A percentile compares a stretch with the other conserved stretches of the same genome.
These are phyloP conservation scores for Citrus unshiu DNA, from an alignment of 345 rosid species.

Conservation along the genomic window DNA sequence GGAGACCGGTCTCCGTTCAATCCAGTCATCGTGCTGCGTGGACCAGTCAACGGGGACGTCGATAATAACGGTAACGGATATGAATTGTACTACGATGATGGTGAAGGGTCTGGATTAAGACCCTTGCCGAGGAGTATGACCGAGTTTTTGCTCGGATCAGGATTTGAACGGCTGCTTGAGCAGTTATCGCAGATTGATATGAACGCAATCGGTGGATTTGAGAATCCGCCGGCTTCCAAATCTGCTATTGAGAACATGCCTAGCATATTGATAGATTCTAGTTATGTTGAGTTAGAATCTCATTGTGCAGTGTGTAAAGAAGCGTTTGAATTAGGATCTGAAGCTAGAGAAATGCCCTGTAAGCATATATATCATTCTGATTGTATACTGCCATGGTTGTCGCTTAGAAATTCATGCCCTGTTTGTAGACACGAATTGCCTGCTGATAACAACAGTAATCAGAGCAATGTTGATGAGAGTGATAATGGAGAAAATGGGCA, in stretches of 20 bases:
- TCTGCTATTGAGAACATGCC: slow-evolving; percentile 88
- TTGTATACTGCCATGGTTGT: slow-evolving; percentile 93
- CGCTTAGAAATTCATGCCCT: slow-evolving; percentile 80
- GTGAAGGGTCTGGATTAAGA: slow-evolving; percentile 70
- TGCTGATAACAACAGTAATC: background rate
- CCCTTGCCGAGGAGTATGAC: slow-evolving; percentile 80
- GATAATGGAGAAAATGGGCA: slow-evolving; percentile 1
- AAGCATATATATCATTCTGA: slow-evolving; percentile 86
- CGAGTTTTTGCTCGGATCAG: slow-evolving; percentile 84
- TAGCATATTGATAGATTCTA: slow-evolving; percentile 37
- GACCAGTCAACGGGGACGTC: slow-evolving; percentile 33
- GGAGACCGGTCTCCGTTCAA: slow-evolving; percentile 73
- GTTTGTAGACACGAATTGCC: slow-evolving; percentile 94
- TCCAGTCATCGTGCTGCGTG: slow-evolving; percentile 79
- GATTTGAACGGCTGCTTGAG: slow-evolving; percentile 74
- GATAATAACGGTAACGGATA: slow-evolving; percentile 33
- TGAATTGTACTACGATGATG: slow-evolving; percentile 85
- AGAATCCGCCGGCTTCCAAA: slow-evolving; percentile 82
- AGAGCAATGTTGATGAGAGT: background rate
- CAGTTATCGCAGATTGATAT: slow-evolving; percentile 80
- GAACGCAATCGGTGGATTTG: slow-evolving; percentile 45
- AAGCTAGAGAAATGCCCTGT: slow-evolving; percentile 93
- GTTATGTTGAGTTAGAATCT: slow-evolving; percentile 42
- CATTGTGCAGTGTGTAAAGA: slow-evolving; percentile 96
- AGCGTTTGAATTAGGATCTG: slow-evolving; percentile 53